Conservation (phyloP, 2,329 filamentous ascomycete genomes). For the Dactylella cylindrospora region DNA sequence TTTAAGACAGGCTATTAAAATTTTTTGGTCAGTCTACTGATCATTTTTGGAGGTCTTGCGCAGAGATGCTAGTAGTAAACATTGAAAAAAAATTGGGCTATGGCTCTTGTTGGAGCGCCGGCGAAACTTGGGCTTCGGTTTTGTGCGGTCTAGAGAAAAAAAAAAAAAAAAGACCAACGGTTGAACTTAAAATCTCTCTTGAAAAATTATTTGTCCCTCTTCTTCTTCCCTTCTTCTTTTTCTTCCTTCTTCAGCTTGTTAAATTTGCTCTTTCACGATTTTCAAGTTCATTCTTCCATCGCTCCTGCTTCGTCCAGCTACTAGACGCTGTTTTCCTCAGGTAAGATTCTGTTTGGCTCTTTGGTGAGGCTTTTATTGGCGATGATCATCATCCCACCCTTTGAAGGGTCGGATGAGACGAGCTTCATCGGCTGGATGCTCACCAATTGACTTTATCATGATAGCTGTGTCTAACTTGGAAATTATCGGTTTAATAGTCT, state of each 20-base stretch:
- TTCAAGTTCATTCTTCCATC: constrained; percentile 1
- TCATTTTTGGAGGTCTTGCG: no score
- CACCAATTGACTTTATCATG: no score
- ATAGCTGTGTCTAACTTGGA: no score
- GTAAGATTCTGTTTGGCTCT: constrained; percentile 4
- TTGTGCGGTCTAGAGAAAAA: no score
- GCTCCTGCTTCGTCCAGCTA: not conserved
- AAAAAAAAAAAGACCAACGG: no score
- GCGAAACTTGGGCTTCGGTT: no score
- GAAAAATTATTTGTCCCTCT: constrained; percentile 14
- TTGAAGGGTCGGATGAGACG: constrained; percentile 2
- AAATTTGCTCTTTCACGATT: not conserved
- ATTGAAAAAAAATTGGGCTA: no score
- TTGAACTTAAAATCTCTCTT: constrained; percentile 12
- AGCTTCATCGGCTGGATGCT: no score
- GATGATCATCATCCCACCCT: not conserved
- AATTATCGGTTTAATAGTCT: constrained; percentile 4
- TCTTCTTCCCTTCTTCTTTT: not conserved
- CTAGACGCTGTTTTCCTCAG: constrained; percentile 15
- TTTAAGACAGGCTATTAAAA: no score
- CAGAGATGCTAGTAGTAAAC: no score
- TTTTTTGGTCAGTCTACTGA: no score
- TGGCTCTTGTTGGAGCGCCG: no score
- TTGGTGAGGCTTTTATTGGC: not conserved
- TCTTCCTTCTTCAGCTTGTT: constrained; percentile 4